These are phyloP conservation scores for Colletotrichum liriopes DNA, from an alignment of 2,329 filamentous ascomycete species.

Conservation along the genomic window DNA sequence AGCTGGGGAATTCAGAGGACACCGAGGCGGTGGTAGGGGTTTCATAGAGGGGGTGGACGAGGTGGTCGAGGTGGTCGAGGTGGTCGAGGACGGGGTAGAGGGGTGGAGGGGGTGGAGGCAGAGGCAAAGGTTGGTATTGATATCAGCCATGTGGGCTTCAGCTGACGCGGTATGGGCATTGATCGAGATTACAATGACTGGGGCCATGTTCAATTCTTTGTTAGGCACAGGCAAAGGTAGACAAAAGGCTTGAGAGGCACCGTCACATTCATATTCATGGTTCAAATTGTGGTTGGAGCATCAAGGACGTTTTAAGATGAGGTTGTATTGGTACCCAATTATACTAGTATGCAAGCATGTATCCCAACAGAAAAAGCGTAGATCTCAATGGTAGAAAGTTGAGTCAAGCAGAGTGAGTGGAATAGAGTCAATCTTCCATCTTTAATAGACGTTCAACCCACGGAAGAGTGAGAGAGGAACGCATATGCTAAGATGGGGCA, in stretches of 20 bases:
- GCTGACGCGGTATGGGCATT: neutral
- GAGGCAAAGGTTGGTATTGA: constrained; percentile 44
- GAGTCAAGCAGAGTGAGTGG: constrained; percentile 68
- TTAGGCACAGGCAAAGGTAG: neutral
- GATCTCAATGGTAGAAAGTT: constrained; percentile 58
- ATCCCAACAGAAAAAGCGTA: constrained; percentile 65
- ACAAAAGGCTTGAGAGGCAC: no score
- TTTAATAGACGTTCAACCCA: constrained; percentile 70
- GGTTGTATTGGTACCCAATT: neutral
- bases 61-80: constrained; percentile 54
- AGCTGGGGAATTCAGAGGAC: constrained; percentile 52
- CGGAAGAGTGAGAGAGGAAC: constrained; percentile 64
- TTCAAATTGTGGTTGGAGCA: neutral
- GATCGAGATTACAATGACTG: no score
- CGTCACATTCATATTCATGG: neutral
- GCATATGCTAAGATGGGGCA: constrained; percentile 70
- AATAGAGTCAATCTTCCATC: constrained; percentile 66
- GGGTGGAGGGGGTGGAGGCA: constrained; percentile 51
- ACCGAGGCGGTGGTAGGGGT: constrained; percentile 54
- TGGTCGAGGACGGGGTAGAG: constrained; percentile 52
- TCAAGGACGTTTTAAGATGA: neutral
- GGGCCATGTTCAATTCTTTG: neutral
- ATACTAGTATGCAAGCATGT: constrained; percentile 49
- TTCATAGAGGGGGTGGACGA: constrained; percentile 53
- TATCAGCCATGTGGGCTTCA: neutral